Evolutionary conservation across 106 monocot genomes (phyloP), one percentile per base, ranked within the genome.

Genomic region (Xerophyta viscosa): DNA sequence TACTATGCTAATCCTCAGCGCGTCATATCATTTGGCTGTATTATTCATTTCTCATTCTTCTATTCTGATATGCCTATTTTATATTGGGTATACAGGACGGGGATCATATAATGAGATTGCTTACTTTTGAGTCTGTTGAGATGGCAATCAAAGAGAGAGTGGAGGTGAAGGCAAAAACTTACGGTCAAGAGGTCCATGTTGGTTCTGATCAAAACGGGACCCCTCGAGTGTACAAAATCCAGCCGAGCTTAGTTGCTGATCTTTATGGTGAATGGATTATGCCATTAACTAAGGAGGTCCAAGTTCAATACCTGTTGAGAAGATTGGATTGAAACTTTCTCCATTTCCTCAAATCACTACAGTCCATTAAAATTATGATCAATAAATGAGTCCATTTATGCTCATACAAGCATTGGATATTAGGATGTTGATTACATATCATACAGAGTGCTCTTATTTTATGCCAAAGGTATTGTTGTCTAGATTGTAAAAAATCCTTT

Each of bases 251-350:
- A 18, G 85, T 91, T 17, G 84, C 85, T 22, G 80, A 84, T 31
- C 74, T 90, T 6, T 90, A 94, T 56, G 78, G 70, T 12, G 54
- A 70, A 3, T 88, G 94, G 88, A 94, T 94, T 22, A 94, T 94
- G 94, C 94, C 94, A 15, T 69, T 88, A 28, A 94, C 94, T 14
- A 93, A 93, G 69, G 69, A 81, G 36, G 93, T 93, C 39, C 84
- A 93, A 57, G 80, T 93, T 19, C 58, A 55, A 26, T 94, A 94
- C 65, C 61, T 94, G 57, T 70, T 94, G 5, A 74, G 75, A 39
- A 77, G 93, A 50, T 55, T 94, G 61, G 93, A 84, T 39, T 94
- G 48, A 81, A 25, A 44, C 6, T 33, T 33, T 33, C n/a, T n/a
- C 33, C 33, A 33, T 33, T 11, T 11, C 33, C 11, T 33, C 33